Evolutionary conservation across 2,329 filamentous ascomycete genomes (phyloP).

Genomic region (Cordyceps cicadae): DNA sequence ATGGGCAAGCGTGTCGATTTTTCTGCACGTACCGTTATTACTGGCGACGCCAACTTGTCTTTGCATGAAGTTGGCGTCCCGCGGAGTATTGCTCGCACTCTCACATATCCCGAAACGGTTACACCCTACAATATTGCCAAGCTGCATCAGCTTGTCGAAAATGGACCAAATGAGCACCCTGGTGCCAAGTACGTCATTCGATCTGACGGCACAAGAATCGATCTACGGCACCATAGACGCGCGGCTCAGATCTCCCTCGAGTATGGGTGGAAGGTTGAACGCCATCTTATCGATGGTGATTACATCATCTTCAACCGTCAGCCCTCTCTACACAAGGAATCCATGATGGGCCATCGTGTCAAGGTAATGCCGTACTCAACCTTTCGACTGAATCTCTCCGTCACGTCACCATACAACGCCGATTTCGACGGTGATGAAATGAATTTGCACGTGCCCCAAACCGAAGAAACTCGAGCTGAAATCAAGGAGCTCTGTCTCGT

Average conservation of each 20-base stretch:
- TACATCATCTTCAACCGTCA: conserved; percentile 99
- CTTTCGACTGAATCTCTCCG: conserved; percentile 92
- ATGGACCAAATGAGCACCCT: conserved; percentile 89
- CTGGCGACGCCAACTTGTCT: conserved; percentile 92
- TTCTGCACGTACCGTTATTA: conserved; percentile 98
- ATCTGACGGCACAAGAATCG: conserved; percentile 86
- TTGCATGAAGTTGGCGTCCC: conserved; percentile 97
- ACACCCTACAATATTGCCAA: conserved; percentile 97
- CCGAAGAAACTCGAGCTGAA: conserved; percentile 92
- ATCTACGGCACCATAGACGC: conserved; percentile 86
- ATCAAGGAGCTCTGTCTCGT: conserved; percentile 93
- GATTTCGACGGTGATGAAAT: conserved; percentile 99
- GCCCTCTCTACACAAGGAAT: conserved; percentile 97
- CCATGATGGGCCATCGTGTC: conserved; percentile 99
- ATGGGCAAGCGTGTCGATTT: conserved; percentile 99
- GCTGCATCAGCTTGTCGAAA: conserved; percentile 79
- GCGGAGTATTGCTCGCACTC: conserved; percentile 78
- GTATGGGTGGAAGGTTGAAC: conserved; percentile 98
- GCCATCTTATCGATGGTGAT: conserved; percentile 91
- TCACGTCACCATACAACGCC: conserved; percentile 97
- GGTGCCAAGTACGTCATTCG: conserved; percentile 96
- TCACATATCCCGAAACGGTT: conserved; percentile 96
- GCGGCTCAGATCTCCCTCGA: conserved; percentile 79
- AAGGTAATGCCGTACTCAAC: conserved; percentile 98
- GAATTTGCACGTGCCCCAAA: conserved; percentile 99